Percentiles rank a stretch among this genome's conserved stretches.
Conservation (phyloP, 148 eudicot species). For the Fagopyrum homotropicum region DNA sequence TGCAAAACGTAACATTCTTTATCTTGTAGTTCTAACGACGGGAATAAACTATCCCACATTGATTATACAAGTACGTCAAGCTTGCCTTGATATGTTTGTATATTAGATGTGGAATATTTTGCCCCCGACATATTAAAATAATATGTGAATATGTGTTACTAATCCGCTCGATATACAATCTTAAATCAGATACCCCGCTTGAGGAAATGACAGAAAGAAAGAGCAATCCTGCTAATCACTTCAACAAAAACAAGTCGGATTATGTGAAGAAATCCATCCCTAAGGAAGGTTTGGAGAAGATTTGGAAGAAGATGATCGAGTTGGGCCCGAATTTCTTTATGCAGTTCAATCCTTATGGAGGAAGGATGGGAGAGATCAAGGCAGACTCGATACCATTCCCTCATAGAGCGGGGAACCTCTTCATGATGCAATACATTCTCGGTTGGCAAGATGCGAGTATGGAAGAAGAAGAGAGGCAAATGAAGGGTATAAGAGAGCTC, state of each 20-base stretch:
- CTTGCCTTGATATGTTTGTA: no score
- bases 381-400: conserved; percentile 34
- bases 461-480: conserved; percentile 3
- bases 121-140: no score
- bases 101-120: no score
- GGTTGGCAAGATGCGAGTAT: conserved; percentile 22
- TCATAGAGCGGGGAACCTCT: conserved; percentile 35
- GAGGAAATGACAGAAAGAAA: conserved; percentile 18
- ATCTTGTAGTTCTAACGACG: no score
- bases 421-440: conserved; percentile 26
- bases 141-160: no score
- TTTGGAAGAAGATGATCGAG: conserved; percentile 33
- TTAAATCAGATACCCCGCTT: conserved; percentile 16
- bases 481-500: conserved; percentile 15
- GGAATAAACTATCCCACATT: no score
- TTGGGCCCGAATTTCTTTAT: conserved; percentile 15
- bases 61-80: no score
- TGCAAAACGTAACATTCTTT: conserved; percentile 11
- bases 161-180: neutral
- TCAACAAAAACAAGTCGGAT: conserved; percentile 34
- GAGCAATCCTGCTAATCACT: neutral
- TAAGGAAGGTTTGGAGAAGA: conserved; percentile 21
- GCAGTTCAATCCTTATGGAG: conserved; percentile 44
- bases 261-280: conserved; percentile 31
- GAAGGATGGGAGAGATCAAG: conserved; percentile 31